phyloP scores from a whole-genome alignment of 345 rosid species.

The Lumnitzera racemosa region DNA sequence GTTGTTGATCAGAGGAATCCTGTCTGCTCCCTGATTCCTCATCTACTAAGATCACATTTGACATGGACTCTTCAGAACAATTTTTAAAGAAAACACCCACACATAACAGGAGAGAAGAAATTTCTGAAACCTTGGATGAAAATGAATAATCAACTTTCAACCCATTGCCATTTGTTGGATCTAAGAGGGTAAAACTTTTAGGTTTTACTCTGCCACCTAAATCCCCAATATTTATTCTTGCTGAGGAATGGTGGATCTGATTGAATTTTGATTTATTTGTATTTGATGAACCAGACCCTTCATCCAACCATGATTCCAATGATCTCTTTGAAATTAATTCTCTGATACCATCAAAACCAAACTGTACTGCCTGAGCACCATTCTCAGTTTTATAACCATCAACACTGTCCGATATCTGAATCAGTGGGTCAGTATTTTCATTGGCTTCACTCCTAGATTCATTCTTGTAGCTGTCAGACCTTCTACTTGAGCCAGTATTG shows the following conservation, averaged over 20 bases:
- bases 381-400: conserved; percentile 20
- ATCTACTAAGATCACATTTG: conserved; percentile 44
- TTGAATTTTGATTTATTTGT: conserved; percentile 29
- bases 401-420: conserved; percentile 56
- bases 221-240: conserved; percentile 72
- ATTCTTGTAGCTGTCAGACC: conserved; percentile 34
- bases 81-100: conserved; percentile 68
- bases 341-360: conserved; percentile 31
- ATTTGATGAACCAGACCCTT: conserved; percentile 56
- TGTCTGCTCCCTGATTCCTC: conserved; percentile 46
- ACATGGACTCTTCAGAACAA: conserved; percentile 51
- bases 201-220: conserved; percentile 58
- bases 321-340: conserved; percentile 56
- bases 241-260: conserved; percentile 43
- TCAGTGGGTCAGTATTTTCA: conserved; percentile 47
- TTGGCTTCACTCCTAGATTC: conserved; percentile 37
- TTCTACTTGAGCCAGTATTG: conserved; percentile 30
- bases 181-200: conserved; percentile 62
- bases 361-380: conserved; percentile 35
- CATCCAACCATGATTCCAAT: conserved; percentile 85
- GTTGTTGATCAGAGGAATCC: conserved; percentile 40
- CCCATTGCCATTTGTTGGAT: conserved; percentile 76
- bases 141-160: conserved; percentile 77
- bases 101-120: conserved; percentile 58
- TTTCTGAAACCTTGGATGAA: conserved; percentile 56